Evolutionary conservation across 73 alveolate species (phyloP).

Genomic region (Stentor roeselii): DNA sequence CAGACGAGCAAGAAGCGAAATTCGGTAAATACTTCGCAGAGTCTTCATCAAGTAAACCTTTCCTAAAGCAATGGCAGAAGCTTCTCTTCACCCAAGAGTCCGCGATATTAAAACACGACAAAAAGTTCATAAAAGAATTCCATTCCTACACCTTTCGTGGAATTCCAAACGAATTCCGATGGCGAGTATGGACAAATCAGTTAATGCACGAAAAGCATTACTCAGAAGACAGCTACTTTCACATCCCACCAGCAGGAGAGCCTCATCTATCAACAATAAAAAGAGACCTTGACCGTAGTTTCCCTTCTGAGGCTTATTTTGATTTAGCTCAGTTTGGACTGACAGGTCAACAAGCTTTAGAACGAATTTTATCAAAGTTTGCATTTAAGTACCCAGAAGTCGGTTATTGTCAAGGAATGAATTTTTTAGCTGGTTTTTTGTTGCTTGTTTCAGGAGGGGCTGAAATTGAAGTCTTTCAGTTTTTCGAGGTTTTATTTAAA

Average conservation of each 20-base stretch:
- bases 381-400: slow-evolving; percentile 35
- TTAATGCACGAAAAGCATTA: not conserved
- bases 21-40: not conserved
- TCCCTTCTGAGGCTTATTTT: slow-evolving; percentile 25
- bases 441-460: slow-evolving; percentile 53
- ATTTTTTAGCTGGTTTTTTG: slow-evolving; percentile 54
- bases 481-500: slow-evolving; percentile 38
- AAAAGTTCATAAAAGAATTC: not conserved
- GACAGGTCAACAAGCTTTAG: not conserved
- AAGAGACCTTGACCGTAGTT: slow-evolving; percentile 18
- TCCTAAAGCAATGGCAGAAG: not conserved
- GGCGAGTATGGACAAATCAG: not conserved
- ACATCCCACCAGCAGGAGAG: not conserved
- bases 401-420: slow-evolving; percentile 61
- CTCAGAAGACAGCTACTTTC: not conserved
- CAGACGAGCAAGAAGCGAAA: slow-evolving; percentile 4
- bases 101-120: not conserved
- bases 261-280: not conserved
- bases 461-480: slow-evolving; percentile 64
- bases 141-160: not conserved
- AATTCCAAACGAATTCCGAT: not conserved
- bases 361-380: slow-evolving; percentile 9
- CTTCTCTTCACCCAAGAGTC: not conserved
- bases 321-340: not conserved
- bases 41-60: not conserved